Evolutionary conservation across 2,329 filamentous ascomycete species (phyloP).

Genomic region (Camillea tinctor): DNA sequence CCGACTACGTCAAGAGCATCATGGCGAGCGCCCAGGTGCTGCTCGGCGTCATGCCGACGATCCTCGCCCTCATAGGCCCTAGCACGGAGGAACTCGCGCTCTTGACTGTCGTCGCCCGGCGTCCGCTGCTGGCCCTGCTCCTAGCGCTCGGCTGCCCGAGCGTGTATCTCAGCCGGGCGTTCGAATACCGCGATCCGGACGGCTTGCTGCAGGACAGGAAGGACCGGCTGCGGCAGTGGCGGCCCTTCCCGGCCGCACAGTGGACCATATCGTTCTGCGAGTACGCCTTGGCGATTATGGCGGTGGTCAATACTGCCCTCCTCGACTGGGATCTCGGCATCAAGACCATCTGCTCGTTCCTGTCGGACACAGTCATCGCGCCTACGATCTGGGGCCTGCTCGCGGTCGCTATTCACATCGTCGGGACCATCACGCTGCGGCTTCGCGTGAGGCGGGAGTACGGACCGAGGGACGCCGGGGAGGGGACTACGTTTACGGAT

Average conservation of each 20-base stretch:
- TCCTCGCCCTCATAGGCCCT: constrained; percentile 18
- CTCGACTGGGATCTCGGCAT: constrained; percentile 17
- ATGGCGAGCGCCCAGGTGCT: constrained; percentile 23
- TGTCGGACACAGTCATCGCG: constrained; percentile 11
- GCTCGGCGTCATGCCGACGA: constrained; percentile 22
- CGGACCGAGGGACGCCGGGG: background rate
- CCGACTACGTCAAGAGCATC: constrained; percentile 24
- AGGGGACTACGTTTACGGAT: background rate
- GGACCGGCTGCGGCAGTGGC: background rate
- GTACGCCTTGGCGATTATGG: constrained; percentile 3
- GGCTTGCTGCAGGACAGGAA: constrained; percentile 9
- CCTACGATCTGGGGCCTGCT: constrained; percentile 15
- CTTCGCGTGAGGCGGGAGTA: constrained; percentile 12
- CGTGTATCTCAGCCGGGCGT: constrained; percentile 19
- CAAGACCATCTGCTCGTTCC: constrained; percentile 16
- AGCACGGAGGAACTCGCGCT: constrained; percentile 23
- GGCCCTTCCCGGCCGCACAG: too few species aligned
- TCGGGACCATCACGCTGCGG: constrained; percentile 10
- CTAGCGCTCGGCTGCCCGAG: constrained; percentile 19
- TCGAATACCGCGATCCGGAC: constrained; percentile 17
- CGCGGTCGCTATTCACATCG: constrained; percentile 15
- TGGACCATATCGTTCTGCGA: too few species aligned
- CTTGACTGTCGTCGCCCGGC: constrained; percentile 16
- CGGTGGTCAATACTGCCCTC: constrained; percentile 11
- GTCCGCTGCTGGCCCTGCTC: constrained; percentile 20